These are phyloP conservation scores for Fraxinus greggii DNA, from an alignment of 305 asterid species.

Conservation along the genomic window DNA sequence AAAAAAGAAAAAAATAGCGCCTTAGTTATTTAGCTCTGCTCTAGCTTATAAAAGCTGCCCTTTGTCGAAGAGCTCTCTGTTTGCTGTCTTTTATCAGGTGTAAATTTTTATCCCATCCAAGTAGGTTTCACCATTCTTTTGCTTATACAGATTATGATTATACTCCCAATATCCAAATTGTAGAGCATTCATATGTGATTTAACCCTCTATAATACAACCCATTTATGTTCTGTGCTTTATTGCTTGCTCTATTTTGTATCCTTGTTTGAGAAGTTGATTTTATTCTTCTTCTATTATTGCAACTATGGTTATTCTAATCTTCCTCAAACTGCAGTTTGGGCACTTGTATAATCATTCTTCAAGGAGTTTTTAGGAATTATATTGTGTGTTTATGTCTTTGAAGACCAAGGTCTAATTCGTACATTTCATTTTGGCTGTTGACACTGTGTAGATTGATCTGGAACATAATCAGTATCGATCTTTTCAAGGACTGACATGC, in stretches of 20 bases:
- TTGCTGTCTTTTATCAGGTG: background rate
- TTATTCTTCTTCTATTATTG: background rate
- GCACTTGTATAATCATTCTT: background rate
- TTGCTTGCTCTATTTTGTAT: background rate
- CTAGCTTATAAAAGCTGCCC: background rate
- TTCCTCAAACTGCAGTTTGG: background rate
- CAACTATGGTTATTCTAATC: background rate
- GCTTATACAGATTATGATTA: background rate
- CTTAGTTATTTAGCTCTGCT: background rate
- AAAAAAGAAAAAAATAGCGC: background rate
- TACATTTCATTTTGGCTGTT: conserved; percentile 4
- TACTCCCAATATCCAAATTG: background rate
- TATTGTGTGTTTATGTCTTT: conserved; percentile 6
- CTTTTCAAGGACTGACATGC: conserved; percentile 97
- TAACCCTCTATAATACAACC: background rate
- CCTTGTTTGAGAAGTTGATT: background rate
- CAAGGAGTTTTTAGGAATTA: background rate
- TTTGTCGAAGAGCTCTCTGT: background rate
- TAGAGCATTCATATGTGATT: background rate
- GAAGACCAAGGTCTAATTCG: background rate
- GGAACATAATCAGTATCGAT: conserved; percentile 96
- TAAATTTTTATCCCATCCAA: background rate
- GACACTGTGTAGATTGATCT: conserved; percentile 73
- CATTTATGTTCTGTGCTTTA: background rate
- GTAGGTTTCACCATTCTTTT: background rate